Evolutionary conservation across 164 flowering plant species (phyloP).

Genomic region (Chloranthus sessilifolius): DNA sequence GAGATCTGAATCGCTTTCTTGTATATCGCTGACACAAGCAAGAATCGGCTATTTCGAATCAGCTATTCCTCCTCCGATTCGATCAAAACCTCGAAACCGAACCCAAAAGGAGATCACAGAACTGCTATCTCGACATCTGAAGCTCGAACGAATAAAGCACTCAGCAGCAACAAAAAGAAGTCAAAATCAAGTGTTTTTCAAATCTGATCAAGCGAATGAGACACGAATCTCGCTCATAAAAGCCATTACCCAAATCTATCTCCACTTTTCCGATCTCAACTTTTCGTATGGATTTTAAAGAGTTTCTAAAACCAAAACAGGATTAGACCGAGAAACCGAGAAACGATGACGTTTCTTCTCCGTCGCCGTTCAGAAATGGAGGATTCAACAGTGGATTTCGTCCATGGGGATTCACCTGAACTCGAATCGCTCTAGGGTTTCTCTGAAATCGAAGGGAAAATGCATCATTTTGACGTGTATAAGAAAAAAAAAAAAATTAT

Average conservation of each 20-base stretch:
- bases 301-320: not conserved
- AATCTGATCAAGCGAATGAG: no score
- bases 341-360: no score
- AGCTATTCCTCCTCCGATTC: not conserved
- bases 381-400: not conserved
- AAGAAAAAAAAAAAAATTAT: no score
- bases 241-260: no score
- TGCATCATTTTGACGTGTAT: slow-evolving; percentile 1
- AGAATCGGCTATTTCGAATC: slow-evolving; percentile 10
- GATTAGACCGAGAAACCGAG: not conserved
- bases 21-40: slow-evolving; percentile 1
- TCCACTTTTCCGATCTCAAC: no score
- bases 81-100: not conserved
- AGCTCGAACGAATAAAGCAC: no score
- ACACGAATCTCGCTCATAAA: no score
- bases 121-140: not conserved
- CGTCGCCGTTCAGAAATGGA: no score
- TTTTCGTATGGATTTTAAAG: no score
- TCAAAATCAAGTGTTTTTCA: no score
- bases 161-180: no score
- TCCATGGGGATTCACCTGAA: slow-evolving; percentile 7
- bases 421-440: slow-evolving; percentile 3
- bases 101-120: not conserved
- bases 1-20: slow-evolving; percentile 9
- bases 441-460: not conserved